phyloP scores from a whole-genome alignment of 495 filamentous ascomycete genomes.

The Aspergillus ellipticus region DNA sequence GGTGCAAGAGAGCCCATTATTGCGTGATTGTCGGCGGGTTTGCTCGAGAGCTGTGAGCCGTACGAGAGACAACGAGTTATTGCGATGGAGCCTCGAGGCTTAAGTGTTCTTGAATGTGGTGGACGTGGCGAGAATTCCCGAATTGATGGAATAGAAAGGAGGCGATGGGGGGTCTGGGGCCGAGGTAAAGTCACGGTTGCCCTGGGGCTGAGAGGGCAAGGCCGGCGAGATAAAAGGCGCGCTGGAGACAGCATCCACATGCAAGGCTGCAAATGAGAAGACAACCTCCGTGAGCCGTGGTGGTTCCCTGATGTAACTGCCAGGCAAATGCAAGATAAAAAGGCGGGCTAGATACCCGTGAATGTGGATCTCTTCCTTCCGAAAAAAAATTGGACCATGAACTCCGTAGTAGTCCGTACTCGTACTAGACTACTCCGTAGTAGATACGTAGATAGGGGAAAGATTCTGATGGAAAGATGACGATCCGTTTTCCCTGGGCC shows the following conservation, averaged over 20 bases:
- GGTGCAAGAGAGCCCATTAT: slow-evolving; percentile 43
- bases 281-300: neutral
- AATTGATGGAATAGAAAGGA: slow-evolving; percentile 10
- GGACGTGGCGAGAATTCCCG: neutral
- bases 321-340: slow-evolving; percentile 7
- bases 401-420: too few species aligned
- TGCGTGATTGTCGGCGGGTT: neutral
- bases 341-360: slow-evolving; percentile 15
- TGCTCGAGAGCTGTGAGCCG: slow-evolving; percentile 9
- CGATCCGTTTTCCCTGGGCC: slow-evolving; percentile 7
- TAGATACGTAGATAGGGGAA: too few species aligned
- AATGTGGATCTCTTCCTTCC: slow-evolving; percentile 20
- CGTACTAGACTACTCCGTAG: too few species aligned
- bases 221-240: slow-evolving; percentile 14
- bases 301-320: slow-evolving; percentile 16
- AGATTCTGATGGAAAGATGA: neutral
- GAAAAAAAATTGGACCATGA: slow-evolving; percentile 1
- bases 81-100: slow-evolving; percentile 11
- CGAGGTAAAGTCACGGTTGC: slow-evolving; percentile 18
- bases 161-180: slow-evolving; percentile 10
- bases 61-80: slow-evolving; percentile 11
- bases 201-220: slow-evolving; percentile 10
- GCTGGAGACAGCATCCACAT: slow-evolving; percentile 21
- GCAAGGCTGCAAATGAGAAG: slow-evolving; percentile 3
- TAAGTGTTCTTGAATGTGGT: neutral